These are phyloP conservation scores for Beauveria brongniartii DNA, from an alignment of 2,329 filamentous ascomycete species.

Conservation along the genomic window DNA sequence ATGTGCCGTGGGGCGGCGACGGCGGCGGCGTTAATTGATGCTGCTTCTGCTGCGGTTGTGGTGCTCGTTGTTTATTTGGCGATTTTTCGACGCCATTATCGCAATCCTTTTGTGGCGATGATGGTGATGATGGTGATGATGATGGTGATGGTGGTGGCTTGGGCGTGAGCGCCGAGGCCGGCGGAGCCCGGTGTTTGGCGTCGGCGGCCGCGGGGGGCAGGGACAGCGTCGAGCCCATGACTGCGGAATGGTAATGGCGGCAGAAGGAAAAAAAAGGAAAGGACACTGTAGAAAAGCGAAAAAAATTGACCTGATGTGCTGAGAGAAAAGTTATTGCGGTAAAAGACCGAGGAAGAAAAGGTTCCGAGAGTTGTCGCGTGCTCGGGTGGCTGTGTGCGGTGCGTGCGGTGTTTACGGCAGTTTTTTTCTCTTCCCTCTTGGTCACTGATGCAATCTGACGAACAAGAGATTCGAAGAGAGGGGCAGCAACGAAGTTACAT, in stretches of 20 bases:
- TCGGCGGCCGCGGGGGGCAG: neutral
- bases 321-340: neutral
- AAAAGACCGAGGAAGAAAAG: neutral
- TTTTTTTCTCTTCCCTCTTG: neutral
- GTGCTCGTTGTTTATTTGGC: too few species aligned
- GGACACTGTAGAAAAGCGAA: neutral
- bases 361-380: neutral
- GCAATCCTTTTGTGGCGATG: neutral
- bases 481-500: neutral
- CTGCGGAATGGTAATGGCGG: neutral
- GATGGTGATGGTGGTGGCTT: neutral
- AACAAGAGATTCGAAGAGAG: neutral
- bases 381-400: slow-evolving; percentile 1
- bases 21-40: slow-evolving; percentile 3
- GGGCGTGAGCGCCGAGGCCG: neutral
- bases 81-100: neutral
- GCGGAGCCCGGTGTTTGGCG: slow-evolving; percentile 4
- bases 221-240: slow-evolving; percentile 8
- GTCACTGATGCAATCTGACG: slow-evolving; percentile 7
- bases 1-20: slow-evolving; percentile 26
- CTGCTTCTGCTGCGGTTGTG: neutral
- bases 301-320: neutral
- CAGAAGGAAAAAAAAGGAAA: neutral
- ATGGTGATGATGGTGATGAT: neutral
- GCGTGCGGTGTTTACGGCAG: slow-evolving; percentile 5